phyloP scores from a whole-genome alignment of 257 asterid species.

The Hygrophila difformis region DNA sequence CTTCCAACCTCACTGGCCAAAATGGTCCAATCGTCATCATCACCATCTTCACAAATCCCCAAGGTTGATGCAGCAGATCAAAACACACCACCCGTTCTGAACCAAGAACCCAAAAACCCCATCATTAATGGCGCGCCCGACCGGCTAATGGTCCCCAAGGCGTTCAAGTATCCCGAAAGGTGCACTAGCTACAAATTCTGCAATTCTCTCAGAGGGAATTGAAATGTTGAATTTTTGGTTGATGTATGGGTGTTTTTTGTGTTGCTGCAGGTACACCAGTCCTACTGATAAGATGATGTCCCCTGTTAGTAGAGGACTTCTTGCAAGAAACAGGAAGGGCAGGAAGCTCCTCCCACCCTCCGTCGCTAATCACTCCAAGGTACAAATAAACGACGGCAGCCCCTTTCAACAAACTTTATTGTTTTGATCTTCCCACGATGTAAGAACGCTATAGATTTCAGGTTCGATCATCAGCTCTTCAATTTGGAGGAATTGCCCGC shows the following conservation, averaged over 20 bases:
- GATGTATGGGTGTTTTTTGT: no score
- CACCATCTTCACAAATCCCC: constrained; percentile 19
- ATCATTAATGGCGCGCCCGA: constrained; percentile 28
- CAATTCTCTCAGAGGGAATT: no score
- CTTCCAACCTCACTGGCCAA: constrained; percentile 30
- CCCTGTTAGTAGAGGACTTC: constrained; percentile 52
- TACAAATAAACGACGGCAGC: no score
- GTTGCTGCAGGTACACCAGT: constrained; percentile 43
- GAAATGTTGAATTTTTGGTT: no score
- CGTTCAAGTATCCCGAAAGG: constrained; percentile 63
- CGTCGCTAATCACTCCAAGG: constrained; percentile 29
- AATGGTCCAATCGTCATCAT: constrained; percentile 17
- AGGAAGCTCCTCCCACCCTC: constrained; percentile 46
- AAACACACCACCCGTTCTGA: constrained; percentile 18
- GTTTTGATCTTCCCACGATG: constrained; percentile 1
- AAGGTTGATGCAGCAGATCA: constrained; percentile 11
- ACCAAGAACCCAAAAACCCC: constrained; percentile 16
- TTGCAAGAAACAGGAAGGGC: constrained; percentile 47
- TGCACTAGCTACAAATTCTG: no score
- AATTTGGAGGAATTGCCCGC: neutral
- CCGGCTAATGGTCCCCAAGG: constrained; percentile 56
- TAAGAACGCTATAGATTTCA: neutral
- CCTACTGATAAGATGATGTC: constrained; percentile 76
- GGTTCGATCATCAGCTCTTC: neutral
- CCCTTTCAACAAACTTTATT: neutral